These are phyloP conservation scores for Penicillium glabrum DNA, from an alignment of 2,329 filamentous ascomycete species.

Conservation along the genomic window DNA sequence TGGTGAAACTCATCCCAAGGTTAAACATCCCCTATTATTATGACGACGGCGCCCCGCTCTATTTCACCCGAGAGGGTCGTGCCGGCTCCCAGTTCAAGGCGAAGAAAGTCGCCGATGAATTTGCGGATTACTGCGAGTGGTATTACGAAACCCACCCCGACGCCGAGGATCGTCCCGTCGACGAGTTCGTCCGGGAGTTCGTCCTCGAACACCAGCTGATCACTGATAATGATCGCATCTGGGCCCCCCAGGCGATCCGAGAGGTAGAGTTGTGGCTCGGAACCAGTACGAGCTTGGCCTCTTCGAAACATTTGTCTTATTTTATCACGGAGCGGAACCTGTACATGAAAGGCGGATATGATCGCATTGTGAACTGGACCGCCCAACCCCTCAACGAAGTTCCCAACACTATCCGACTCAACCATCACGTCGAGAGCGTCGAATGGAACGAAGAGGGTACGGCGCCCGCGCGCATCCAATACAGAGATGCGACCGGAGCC, in stretches of 20 bases:
- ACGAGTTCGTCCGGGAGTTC: slow-evolving; percentile 43
- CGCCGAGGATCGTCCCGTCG: slow-evolving; percentile 41
- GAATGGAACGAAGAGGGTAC: slow-evolving; percentile 34
- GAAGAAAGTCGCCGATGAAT: slow-evolving; percentile 49
- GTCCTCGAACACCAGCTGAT: slow-evolving; percentile 43
- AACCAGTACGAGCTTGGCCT: slow-evolving; percentile 43
- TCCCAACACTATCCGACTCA: slow-evolving; percentile 37
- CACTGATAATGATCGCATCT: slow-evolving; percentile 43
- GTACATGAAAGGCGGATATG: slow-evolving; percentile 50
- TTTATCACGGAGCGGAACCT: slow-evolving; percentile 47
- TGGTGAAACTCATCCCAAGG: slow-evolving; percentile 44
- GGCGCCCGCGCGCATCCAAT: slow-evolving; percentile 7
- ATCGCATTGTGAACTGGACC: slow-evolving; percentile 45
- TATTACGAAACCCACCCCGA: slow-evolving; percentile 43
- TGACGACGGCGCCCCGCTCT: slow-evolving; percentile 45
- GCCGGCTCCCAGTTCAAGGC: slow-evolving; percentile 48
- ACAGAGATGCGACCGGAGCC: slow-evolving; percentile 19
- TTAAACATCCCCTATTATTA: slow-evolving; percentile 47
- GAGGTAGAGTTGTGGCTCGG: slow-evolving; percentile 48
- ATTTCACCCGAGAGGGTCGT: slow-evolving; percentile 44
- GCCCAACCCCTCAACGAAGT: slow-evolving; percentile 36
- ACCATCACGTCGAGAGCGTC: slow-evolving; percentile 41
- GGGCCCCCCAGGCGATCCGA: slow-evolving; percentile 46
- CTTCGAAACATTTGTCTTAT: slow-evolving; percentile 44
- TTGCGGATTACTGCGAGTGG: slow-evolving; percentile 44